Evolutionary conservation across 176 grass and related monocot genomes (phyloP).

Genomic region (Triticum dicoccoides): DNA sequence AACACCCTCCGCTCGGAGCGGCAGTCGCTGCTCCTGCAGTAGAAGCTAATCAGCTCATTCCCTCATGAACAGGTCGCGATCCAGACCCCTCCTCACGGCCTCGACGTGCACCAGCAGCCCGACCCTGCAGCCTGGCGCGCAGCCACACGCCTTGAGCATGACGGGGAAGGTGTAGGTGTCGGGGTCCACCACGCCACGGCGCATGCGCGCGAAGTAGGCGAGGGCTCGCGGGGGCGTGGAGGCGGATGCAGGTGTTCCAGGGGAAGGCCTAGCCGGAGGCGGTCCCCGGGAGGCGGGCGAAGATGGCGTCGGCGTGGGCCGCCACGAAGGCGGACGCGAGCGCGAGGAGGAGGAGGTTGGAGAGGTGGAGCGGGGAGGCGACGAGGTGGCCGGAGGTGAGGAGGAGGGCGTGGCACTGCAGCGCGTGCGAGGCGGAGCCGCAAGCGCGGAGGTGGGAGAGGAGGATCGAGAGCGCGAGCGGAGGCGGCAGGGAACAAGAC

Average conservation of each 20-base stretch:
- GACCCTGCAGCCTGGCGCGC: conserved; percentile 25
- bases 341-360: conserved; percentile 42
- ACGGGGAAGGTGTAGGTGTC: conserved; percentile 70
- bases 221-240: conserved; percentile 35
- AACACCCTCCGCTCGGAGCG: conserved; percentile 37
- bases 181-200: conserved; percentile 18
- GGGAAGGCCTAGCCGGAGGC: conserved; percentile 36
- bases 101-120: conserved; percentile 48
- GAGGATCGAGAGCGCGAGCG: conserved; percentile 24
- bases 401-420: conserved; percentile 53
- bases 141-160: conserved; percentile 58
- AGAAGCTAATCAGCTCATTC: conserved; percentile 55
- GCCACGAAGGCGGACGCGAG: conserved; percentile 11
- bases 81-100: conserved; percentile 43
- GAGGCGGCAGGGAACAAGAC: conserved; percentile 7
- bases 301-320: conserved; percentile 29
- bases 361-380: conserved; percentile 31
- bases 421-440: conserved; percentile 29
- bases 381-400: conserved; percentile 50
- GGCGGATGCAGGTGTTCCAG: conserved; percentile 62
- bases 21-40: conserved; percentile 44
- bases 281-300: conserved; percentile 27
- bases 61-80: conserved; percentile 36
- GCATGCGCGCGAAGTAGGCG: conserved; percentile 52
- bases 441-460: conserved; percentile 47